These are phyloP conservation scores for Pezicula rhizophila DNA, from an alignment of 2,329 filamentous ascomycete genomes.

Conservation along the genomic window DNA sequence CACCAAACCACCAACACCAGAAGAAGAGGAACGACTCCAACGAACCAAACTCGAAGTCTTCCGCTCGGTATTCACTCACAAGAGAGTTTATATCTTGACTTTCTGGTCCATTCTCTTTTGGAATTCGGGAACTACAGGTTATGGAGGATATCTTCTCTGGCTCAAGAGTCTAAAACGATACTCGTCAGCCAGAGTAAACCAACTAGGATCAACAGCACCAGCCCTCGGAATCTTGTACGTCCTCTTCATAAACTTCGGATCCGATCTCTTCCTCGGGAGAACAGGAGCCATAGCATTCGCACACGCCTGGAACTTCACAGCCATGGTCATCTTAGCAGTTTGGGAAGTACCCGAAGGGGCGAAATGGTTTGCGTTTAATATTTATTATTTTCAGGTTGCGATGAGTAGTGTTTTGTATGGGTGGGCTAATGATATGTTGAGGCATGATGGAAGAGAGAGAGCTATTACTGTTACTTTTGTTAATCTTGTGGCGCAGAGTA, in stretches of 20 bases:
- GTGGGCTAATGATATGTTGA: constrained; percentile 39
- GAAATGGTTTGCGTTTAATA: constrained; percentile 47
- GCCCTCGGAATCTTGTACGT: constrained; percentile 52
- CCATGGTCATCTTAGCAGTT: constrained; percentile 45
- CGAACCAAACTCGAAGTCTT: constrained; percentile 36
- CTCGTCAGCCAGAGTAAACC: constrained; percentile 39
- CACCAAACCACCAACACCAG: constrained; percentile 40
- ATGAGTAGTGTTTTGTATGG: constrained; percentile 42
- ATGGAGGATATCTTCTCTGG: constrained; percentile 50
- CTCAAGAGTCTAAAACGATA: constrained; percentile 48
- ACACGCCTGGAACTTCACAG: constrained; percentile 43
- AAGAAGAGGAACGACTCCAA: constrained; percentile 33
- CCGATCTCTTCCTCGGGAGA: constrained; percentile 45
- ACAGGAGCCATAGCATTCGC: constrained; percentile 49
- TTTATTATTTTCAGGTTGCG: constrained; percentile 35
- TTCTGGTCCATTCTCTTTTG: constrained; percentile 50
- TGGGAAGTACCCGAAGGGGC: constrained; percentile 51
- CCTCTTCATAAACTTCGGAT: constrained; percentile 46
- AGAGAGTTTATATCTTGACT: constrained; percentile 45
- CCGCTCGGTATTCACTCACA: constrained; percentile 33
- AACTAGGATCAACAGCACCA: constrained; percentile 45
- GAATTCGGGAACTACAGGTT: constrained; percentile 43
- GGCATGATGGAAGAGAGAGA: constrained; percentile 32
- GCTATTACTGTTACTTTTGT: constrained; percentile 36
- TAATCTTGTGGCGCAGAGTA: constrained; percentile 38